phyloP scores from a whole-genome alignment of 371 early-diverging fungal species.

The Mortierella polycephala region DNA sequence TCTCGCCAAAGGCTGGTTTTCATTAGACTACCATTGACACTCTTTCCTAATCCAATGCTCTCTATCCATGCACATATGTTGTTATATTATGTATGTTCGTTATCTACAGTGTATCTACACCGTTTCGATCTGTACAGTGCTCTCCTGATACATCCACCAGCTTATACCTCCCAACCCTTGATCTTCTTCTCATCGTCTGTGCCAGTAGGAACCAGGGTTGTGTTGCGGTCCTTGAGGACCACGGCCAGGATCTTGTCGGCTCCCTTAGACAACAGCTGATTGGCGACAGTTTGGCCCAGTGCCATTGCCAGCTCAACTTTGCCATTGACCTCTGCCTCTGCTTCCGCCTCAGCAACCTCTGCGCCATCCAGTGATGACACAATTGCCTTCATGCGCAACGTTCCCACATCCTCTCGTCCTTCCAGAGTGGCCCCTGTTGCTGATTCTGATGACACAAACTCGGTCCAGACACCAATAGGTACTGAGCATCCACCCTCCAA shows the following conservation, averaged over 20 bases:
- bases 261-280: constrained; percentile 46
- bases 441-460: constrained; percentile 40
- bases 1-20: too few species aligned
- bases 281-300: constrained; percentile 43
- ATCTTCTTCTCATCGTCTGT: constrained; percentile 38
- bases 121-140: neutral
- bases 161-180: constrained; percentile 52
- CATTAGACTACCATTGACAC: too few species aligned
- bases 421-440: neutral
- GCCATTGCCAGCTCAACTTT: constrained; percentile 51
- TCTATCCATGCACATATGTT: too few species aligned
- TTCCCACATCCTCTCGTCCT: constrained; percentile 40
- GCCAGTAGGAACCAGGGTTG: constrained; percentile 32
- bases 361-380: constrained; percentile 80
- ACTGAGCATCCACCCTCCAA: constrained; percentile 98
- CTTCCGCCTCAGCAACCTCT: constrained; percentile 63
- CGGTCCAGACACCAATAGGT: constrained; percentile 91
- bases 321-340: constrained; percentile 53
- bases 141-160: neutral
- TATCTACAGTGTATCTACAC: too few species aligned
- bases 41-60: too few species aligned
- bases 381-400: constrained; percentile 66
- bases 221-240: constrained; percentile 40
- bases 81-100: too few species aligned
- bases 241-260: constrained; percentile 54